These are phyloP conservation scores for Amorphotheca resinae DNA, from an alignment of 495 filamentous ascomycete genomes.

Conservation along the genomic window DNA sequence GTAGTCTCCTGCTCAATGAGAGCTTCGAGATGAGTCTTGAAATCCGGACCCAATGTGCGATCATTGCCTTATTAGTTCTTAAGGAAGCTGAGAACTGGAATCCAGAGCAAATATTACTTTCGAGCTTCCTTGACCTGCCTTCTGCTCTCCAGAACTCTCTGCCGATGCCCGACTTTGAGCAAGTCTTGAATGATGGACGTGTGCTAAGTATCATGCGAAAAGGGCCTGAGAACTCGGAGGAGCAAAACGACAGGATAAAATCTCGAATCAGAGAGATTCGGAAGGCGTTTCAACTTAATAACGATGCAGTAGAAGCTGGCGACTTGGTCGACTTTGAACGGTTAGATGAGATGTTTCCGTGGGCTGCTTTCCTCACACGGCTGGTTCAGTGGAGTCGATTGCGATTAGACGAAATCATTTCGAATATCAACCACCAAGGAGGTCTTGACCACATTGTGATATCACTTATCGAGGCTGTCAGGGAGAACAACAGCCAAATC, in stretches of 20 bases:
- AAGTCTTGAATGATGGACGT: constrained; percentile 6
- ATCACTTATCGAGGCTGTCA: constrained; percentile 9
- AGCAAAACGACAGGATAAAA: constrained; percentile 4
- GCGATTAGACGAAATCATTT: constrained; percentile 20
- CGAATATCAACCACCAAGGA: constrained; percentile 17
- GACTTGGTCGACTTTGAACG: constrained; percentile 23
- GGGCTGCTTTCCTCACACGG: constrained; percentile 19
- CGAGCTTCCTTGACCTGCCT: constrained; percentile 19
- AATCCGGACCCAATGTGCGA: constrained; percentile 28
- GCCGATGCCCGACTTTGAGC: constrained; percentile 3
- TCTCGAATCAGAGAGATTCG: constrained; percentile 22
- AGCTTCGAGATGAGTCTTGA: constrained; percentile 28
- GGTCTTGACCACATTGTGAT: constrained; percentile 17
- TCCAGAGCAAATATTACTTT: constrained; percentile 21
- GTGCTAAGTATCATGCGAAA: constrained; percentile 5
- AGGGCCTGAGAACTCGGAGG: constrained; percentile 1
- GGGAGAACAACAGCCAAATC: constrained; percentile 9
- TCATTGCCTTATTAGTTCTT: constrained; percentile 18
- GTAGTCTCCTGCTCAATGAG: constrained; percentile 21
- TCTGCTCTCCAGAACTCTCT: not conserved
- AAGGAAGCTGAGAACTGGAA: constrained; percentile 19
- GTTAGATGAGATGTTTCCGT: constrained; percentile 23
- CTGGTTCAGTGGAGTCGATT: constrained; percentile 17
- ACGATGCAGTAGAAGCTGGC: constrained; percentile 9
- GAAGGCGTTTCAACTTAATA: constrained; percentile 14